Evolutionary conservation across 2,329 filamentous ascomycete genomes (phyloP).

Genomic region (Aspergillus melleus): DNA sequence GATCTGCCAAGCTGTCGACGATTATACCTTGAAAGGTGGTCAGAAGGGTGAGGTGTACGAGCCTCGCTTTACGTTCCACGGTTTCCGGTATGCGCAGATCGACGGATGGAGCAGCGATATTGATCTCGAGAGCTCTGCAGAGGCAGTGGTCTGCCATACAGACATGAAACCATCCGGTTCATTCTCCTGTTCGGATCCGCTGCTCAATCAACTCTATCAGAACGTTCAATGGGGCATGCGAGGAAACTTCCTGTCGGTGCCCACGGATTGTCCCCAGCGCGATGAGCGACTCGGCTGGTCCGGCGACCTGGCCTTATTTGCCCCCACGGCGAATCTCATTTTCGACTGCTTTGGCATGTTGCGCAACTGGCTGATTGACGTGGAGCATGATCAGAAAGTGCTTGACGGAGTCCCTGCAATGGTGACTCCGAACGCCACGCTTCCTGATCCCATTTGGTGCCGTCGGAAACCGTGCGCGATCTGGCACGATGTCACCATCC

Average conservation of each 20-base stretch:
- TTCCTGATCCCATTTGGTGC: not conserved
- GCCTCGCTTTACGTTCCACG: conserved; percentile 53
- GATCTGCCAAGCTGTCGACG: no score
- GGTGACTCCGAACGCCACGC: not conserved
- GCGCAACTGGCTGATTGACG: conserved; percentile 51
- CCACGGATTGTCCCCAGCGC: conserved; percentile 59
- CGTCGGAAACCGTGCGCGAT: conserved; percentile 21
- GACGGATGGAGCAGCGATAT: conserved; percentile 42
- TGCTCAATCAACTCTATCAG: conserved; percentile 52
- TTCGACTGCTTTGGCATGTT: conserved; percentile 56
- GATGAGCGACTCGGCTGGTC: conserved; percentile 58
- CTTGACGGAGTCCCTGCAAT: not conserved
- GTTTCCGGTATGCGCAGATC: conserved; percentile 54
- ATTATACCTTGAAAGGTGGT: no score
- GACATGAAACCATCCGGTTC: conserved; percentile 51
- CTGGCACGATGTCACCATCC: conserved; percentile 39
- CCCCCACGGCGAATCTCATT: conserved; percentile 44
- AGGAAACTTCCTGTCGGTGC: conserved; percentile 59
- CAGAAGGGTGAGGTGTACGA: conserved; percentile 36
- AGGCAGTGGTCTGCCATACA: conserved; percentile 48
- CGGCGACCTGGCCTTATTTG: conserved; percentile 52
- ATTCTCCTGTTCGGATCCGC: conserved; percentile 53
- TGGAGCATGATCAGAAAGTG: conserved; percentile 36
- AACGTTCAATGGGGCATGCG: conserved; percentile 60
- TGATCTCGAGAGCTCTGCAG: conserved; percentile 17